Conservation (phyloP, 768 basidiomycete species). For the Multifurca ochricompacta region DNA sequence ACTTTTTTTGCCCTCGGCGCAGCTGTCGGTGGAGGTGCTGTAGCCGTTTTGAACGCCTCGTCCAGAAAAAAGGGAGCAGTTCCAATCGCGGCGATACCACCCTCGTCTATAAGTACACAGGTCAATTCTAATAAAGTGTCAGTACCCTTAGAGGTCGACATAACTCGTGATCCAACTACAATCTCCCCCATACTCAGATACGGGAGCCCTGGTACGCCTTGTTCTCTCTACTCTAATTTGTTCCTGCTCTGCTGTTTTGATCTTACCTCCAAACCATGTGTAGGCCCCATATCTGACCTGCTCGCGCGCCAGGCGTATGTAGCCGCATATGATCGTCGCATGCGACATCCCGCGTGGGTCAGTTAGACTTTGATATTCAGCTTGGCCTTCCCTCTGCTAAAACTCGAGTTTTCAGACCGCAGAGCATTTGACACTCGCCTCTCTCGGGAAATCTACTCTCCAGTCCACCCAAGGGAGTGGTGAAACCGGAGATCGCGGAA, state of each 20-base stretch:
- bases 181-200: constrained; percentile 52
- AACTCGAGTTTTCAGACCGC: constrained; percentile 56
- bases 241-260: background rate
- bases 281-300: constrained; percentile 79
- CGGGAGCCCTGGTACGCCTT: constrained; percentile 72
- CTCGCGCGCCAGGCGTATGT: constrained; percentile 78
- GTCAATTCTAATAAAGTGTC: too few species aligned
- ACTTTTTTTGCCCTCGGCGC: constrained; percentile 81
- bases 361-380: constrained; percentile 18
- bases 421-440: constrained; percentile 82
- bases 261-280: constrained; percentile 4
- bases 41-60: constrained; percentile 39
- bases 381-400: background rate
- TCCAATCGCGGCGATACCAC: too few species aligned
- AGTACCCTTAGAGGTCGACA: constrained; percentile 42
- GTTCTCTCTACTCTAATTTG: background rate
- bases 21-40: constrained; percentile 69
- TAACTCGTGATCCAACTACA: constrained; percentile 33
- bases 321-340: constrained; percentile 81
- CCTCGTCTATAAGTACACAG: too few species aligned
- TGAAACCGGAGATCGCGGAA: constrained; percentile 56
- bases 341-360: constrained; percentile 94
- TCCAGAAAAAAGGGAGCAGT: constrained; percentile 25
- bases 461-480: constrained; percentile 31
- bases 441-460: constrained; percentile 46